Evolutionary conservation across 148 eudicot genomes (phyloP), one percentile per base, ranked within the genome.

Genomic region (Rhododendron griersonianum): DNA sequence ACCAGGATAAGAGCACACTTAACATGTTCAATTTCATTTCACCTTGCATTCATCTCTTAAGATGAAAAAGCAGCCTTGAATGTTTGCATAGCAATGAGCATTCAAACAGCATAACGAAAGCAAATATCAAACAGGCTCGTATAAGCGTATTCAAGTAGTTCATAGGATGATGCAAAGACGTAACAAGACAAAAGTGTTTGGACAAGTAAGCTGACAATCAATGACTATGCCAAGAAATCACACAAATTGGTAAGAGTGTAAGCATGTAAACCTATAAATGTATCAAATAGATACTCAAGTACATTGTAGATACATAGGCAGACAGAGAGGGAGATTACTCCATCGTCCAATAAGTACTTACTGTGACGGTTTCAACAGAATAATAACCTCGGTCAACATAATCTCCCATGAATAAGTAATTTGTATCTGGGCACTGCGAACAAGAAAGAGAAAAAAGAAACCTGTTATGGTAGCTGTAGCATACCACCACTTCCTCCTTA

Each of bases 341-440:
- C 45, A 75, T 33, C 10, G 0, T 48, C 25, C 80, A 39, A 14
- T 30, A 71, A 30, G 69, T 71, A 93, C 99, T 90, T 86, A 97
- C 99, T 86, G 95, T 93, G 23, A 97, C 99, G 85, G 99, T 97
- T 89, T 97, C 99, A 85, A 97, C 99, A 41, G 99, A 97, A 88
- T 97, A 97, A 89, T 97, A 97, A 14, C 99, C 99, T 83, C 98
- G 98, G 85, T 97, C 99, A 84, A 97, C 99, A 90, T 97, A 97
- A 91, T 97, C 99, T 87, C 99, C 99, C 99, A 97, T 97, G 90
- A 97, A 97, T 73, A 95, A 87, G 88, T 94, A 97, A 91, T 97
- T 97, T 88, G 98, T 95, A 83, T 97, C 99, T 23, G 98, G 99
- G 76, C 99, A 97, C 99, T 97, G 90, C 87, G 88, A 90, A 80